phyloP scores from a whole-genome alignment of 495 filamentous ascomycete species.

The Aspergillus sclerotiicarbonarius region DNA sequence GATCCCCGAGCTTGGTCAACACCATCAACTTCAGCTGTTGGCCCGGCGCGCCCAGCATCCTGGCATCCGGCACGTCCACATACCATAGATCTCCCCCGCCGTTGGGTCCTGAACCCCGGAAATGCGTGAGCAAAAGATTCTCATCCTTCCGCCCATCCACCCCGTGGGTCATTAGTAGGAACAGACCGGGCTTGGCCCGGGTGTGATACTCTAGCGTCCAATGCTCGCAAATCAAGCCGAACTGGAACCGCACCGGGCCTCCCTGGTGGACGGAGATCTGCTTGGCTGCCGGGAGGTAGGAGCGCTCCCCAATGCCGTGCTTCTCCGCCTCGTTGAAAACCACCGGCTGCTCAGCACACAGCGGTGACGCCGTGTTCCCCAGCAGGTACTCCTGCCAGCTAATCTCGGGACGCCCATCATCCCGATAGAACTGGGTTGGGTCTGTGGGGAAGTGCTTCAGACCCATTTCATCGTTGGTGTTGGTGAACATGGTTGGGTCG shows the following conservation, averaged over 20 bases:
- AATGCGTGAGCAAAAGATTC: conserved; percentile 55
- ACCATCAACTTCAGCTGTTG: conserved; percentile 61
- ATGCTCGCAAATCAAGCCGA: conserved; percentile 71
- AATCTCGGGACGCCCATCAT: conserved; percentile 52
- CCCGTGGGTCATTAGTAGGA: conserved; percentile 64
- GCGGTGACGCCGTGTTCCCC: conserved; percentile 45
- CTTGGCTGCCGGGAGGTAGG: conserved; percentile 58
- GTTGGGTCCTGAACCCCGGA: conserved; percentile 42
- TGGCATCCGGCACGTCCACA: conserved; percentile 61
- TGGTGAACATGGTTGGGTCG: conserved; percentile 67
- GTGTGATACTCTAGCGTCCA: conserved; percentile 70
- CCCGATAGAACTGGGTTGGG: conserved; percentile 63
- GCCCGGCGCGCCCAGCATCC: conserved; percentile 65
- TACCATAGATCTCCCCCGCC: conserved; percentile 72
- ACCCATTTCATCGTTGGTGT: conserved; percentile 80
- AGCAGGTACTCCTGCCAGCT: conserved; percentile 79
- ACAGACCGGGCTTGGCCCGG: conserved; percentile 58
- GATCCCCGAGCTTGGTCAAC: conserved; percentile 59
- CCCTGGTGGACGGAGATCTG: conserved; percentile 53
- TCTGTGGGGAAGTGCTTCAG: conserved; percentile 73
- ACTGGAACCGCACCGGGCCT: conserved; percentile 69
- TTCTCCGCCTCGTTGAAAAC: conserved; percentile 53
- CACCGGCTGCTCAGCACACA: conserved; percentile 43
- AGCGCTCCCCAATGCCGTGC: conserved; percentile 62
- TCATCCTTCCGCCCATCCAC: conserved; percentile 65